phyloP scores from a whole-genome alignment of 2,329 filamentous ascomycete species.

The Hypoxylon sp. region DNA sequence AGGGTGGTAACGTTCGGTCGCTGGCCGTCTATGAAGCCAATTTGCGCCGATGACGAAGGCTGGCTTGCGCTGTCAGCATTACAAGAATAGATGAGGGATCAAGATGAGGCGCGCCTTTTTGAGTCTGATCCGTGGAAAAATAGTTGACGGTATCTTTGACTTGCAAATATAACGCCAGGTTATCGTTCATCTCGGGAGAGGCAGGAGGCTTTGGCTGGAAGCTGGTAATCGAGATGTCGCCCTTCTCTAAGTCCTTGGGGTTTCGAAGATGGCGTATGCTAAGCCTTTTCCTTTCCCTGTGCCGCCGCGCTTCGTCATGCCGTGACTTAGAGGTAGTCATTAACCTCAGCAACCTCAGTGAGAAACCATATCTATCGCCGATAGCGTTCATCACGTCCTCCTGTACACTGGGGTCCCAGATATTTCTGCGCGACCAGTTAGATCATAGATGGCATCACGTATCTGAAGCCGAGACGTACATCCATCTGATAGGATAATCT shows the following conservation, averaged over 20 bases:
- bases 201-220: slow-evolving; percentile 17
- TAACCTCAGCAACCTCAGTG: slow-evolving; percentile 68
- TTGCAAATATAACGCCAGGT: slow-evolving; percentile 56
- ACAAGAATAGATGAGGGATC: background rate
- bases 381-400: slow-evolving; percentile 61
- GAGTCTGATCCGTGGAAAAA: slow-evolving; percentile 74
- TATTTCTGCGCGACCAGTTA: slow-evolving; percentile 58
- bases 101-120: slow-evolving; percentile 59
- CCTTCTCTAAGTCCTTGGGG: slow-evolving; percentile 37
- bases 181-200: slow-evolving; percentile 35
- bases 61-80: slow-evolving; percentile 45
- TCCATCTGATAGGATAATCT: slow-evolving; percentile 68
- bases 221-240: slow-evolving; percentile 15
- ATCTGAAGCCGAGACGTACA: slow-evolving; percentile 55
- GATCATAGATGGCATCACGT: slow-evolving; percentile 4
- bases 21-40: slow-evolving; percentile 58
- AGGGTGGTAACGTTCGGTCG: slow-evolving; percentile 27
- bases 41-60: slow-evolving; percentile 77
- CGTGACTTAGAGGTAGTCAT: slow-evolving; percentile 51
- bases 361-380: slow-evolving; percentile 71
- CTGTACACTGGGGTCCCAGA: slow-evolving; percentile 73
- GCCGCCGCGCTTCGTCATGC: slow-evolving; percentile 19
- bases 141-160: slow-evolving; percentile 79
- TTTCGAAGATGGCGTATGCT: slow-evolving; percentile 20
- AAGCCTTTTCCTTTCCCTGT: slow-evolving; percentile 25